Evolutionary conservation across 352 stramenopile species (phyloP).

Genomic region (Phytophthora multivora): DNA sequence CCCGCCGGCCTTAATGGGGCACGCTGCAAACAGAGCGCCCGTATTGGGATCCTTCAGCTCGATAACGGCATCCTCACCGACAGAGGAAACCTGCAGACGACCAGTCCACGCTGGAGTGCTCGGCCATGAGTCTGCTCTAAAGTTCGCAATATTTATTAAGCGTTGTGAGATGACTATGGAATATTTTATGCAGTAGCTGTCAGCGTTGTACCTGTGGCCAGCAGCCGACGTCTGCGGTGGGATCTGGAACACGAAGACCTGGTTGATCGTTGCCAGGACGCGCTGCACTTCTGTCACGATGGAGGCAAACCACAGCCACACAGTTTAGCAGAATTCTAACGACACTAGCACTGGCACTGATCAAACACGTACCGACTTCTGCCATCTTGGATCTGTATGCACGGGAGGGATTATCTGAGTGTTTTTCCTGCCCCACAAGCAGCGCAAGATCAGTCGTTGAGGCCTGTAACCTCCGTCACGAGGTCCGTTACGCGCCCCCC

Average conservation of each 20-base stretch:
- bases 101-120: slow-evolving; percentile 66
- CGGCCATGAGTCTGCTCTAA: slow-evolving; percentile 65
- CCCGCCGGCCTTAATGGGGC: slow-evolving; percentile 62
- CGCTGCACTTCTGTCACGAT: slow-evolving; percentile 58
- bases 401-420: not conserved
- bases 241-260: slow-evolving; percentile 76
- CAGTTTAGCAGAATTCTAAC: not conserved
- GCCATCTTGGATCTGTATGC: slow-evolving; percentile 21
- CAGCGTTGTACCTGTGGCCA: slow-evolving; percentile 48
- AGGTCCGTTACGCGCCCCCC: slow-evolving; percentile 26
- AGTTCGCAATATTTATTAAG: no score
- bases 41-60: slow-evolving; percentile 66
- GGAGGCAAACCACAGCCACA: not conserved
- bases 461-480: no score
- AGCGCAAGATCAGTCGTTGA: not conserved
- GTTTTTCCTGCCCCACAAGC: no score
- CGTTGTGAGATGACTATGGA: no score
- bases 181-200: not conserved
- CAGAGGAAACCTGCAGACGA: slow-evolving; percentile 61
- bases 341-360: not conserved
- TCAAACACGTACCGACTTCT: slow-evolving; percentile 26
- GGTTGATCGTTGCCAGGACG: slow-evolving; percentile 69
- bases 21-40: slow-evolving; percentile 60
- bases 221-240: slow-evolving; percentile 62
- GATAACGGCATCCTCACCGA: slow-evolving; percentile 63